phyloP scores from a whole-genome alignment of 208 protist genomes.

The Trypanosoma vivax region DNA sequence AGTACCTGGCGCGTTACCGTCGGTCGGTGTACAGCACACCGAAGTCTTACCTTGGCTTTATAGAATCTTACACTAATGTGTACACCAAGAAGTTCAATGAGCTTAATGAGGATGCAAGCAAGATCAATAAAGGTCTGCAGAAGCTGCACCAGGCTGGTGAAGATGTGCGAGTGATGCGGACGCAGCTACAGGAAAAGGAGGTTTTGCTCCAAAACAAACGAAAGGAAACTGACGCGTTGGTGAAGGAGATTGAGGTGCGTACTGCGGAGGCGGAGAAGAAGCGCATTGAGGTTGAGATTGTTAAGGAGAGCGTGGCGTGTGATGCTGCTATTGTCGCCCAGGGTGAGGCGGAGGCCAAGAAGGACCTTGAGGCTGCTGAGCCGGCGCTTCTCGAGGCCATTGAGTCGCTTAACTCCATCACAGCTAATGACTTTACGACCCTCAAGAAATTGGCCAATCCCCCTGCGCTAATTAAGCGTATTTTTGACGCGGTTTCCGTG shows the following conservation, averaged over 20 bases:
- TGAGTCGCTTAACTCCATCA: constrained; percentile 92
- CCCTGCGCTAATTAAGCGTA: constrained; percentile 94
- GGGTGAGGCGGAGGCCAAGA: constrained; percentile 93
- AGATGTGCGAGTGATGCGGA: constrained; percentile 93
- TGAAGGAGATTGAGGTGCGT: constrained; percentile 92
- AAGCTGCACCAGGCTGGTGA: constrained; percentile 92
- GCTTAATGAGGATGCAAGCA: constrained; percentile 86
- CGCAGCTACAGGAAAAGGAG: constrained; percentile 93
- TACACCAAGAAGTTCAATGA: constrained; percentile 91
- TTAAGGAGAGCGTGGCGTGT: constrained; percentile 87
- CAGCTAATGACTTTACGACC: constrained; percentile 89
- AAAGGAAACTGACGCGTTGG: constrained; percentile 89
- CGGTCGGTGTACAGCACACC: constrained; percentile 91
- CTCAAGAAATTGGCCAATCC: constrained; percentile 95
- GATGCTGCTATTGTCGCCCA: constrained; percentile 86
- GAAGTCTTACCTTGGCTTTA: constrained; percentile 93
- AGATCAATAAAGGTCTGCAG: constrained; percentile 92
- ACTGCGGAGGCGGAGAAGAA: constrained; percentile 94
- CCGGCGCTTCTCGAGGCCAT: constrained; percentile 92
- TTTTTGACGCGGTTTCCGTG: constrained; percentile 97
- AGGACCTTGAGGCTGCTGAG: constrained; percentile 91
- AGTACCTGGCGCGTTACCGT: constrained; percentile 91
- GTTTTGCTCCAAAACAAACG: constrained; percentile 86
- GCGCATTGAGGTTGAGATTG: constrained; percentile 91
- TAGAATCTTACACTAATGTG: constrained; percentile 88